Conservation (phyloP, 2,329 filamentous ascomycete species). For the Magnaporthales sp. region DNA sequence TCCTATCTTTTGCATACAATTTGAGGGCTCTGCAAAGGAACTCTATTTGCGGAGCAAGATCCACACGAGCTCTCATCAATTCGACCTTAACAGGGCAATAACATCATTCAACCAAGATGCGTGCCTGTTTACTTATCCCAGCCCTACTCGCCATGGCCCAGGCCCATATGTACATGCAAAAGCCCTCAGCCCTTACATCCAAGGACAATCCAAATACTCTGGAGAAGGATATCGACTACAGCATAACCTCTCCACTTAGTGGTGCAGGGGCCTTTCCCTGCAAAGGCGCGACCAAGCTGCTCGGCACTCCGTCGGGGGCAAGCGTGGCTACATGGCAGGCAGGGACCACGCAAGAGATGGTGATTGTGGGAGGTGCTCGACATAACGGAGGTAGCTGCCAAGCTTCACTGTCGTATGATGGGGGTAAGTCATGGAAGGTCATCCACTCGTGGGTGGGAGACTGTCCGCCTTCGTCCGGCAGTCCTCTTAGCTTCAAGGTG, state of each 20-base stretch:
- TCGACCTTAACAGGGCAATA: too few relatives aligned
- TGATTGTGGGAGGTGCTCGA: conserved; percentile 50
- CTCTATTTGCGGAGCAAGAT: not conserved
- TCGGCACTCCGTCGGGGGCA: conserved; percentile 39
- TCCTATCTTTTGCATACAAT: not conserved
- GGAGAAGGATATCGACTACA: conserved; percentile 50
- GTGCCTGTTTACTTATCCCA: not conserved
- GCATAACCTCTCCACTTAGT: conserved; percentile 59
- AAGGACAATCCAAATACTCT: conserved; percentile 37
- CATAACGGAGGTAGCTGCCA: conserved; percentile 72
- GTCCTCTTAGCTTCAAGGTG: conserved; percentile 55
- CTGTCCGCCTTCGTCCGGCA: conserved; percentile 34
- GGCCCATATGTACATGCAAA: conserved; percentile 48
- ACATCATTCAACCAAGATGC: not conserved
- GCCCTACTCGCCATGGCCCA: conserved; percentile 26
- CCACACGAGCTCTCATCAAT: too few relatives aligned
- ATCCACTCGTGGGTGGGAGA: conserved; percentile 47
- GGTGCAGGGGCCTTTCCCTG: conserved; percentile 65
- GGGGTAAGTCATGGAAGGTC: conserved; percentile 62
- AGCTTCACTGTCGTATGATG: conserved; percentile 65
- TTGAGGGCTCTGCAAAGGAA: not conserved
- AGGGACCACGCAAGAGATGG: conserved; percentile 54
- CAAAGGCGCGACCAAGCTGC: conserved; percentile 51
- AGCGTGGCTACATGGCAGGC: conserved; percentile 52
- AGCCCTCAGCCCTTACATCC: conserved; percentile 41